A percentile compares a stretch with the other conserved stretches of the same genome.
phyloP scores from a whole-genome alignment of 495 filamentous ascomycete genomes.

The Penicillium fimorum region DNA sequence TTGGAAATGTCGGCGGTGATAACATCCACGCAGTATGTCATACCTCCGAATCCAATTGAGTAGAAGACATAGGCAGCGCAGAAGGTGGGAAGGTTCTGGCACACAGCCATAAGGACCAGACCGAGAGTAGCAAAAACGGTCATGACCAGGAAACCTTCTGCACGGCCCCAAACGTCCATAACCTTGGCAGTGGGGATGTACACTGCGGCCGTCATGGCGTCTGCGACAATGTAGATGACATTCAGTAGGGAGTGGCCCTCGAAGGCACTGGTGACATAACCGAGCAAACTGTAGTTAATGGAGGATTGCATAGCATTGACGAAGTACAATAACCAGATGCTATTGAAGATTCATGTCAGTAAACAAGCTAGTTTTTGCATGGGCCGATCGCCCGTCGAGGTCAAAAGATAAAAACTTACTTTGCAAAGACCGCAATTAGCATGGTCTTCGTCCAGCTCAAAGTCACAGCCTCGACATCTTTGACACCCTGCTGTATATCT shows the following conservation, averaged over 20 bases:
- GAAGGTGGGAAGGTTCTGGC: slow-evolving; percentile 47
- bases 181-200: slow-evolving; percentile 63
- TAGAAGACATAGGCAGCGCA: slow-evolving; percentile 53
- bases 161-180: slow-evolving; percentile 64
- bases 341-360: slow-evolving; percentile 19
- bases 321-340: slow-evolving; percentile 51
- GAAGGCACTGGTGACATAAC: slow-evolving; percentile 50
- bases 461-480: slow-evolving; percentile 44
- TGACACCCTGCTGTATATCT: slow-evolving; percentile 42
- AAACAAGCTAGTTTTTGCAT: not conserved
- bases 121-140: slow-evolving; percentile 36
- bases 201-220: slow-evolving; percentile 36
- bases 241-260: slow-evolving; percentile 57
- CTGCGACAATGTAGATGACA: slow-evolving; percentile 55
- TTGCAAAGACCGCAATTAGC: slow-evolving; percentile 39
- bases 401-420: slow-evolving; percentile 26
- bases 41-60: slow-evolving; percentile 51
- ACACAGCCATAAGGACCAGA: slow-evolving; percentile 52
- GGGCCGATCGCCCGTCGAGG: not conserved
- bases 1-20: slow-evolving; percentile 61
- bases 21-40: slow-evolving; percentile 52
- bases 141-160: slow-evolving; percentile 53
- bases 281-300: slow-evolving; percentile 29
- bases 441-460: slow-evolving; percentile 41
- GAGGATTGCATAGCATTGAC: slow-evolving; percentile 43